Conservation (phyloP, 179 eudicot species). For the Beta lomatogona region DNA sequence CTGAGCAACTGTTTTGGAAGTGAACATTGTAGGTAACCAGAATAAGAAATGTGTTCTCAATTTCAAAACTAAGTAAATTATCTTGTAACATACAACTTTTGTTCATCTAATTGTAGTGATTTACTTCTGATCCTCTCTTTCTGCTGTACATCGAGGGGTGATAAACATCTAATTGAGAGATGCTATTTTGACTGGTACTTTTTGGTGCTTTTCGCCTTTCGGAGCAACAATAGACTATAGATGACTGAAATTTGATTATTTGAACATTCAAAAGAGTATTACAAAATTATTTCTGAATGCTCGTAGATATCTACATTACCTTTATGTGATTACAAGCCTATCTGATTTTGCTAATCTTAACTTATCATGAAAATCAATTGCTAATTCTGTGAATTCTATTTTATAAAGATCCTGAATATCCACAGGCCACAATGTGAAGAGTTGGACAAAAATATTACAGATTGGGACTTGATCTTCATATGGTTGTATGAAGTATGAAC, state of each 20-base stretch:
- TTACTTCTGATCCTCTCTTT: background rate
- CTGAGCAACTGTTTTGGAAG: no score
- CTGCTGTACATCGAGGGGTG: background rate
- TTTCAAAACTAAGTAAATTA: background rate
- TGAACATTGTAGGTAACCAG: background rate
- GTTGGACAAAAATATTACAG: background rate
- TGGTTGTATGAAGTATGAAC: conserved; percentile 13
- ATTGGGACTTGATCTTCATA: background rate
- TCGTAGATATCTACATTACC: conserved; percentile 1
- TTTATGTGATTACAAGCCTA: conserved; percentile 25
- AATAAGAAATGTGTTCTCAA: background rate
- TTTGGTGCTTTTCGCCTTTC: no score
- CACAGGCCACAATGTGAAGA: background rate
- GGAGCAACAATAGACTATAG: background rate
- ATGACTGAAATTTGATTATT: no score
- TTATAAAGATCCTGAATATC: background rate
- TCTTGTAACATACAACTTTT: background rate
- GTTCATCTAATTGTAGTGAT: background rate
- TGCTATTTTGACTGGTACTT: background rate
- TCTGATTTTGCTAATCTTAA: conserved; percentile 3
- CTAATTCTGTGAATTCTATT: conserved; percentile 4
- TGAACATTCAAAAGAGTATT: background rate
- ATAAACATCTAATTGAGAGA: no score
- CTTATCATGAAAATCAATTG: conserved; percentile 3
- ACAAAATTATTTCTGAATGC: background rate